These are phyloP conservation scores for Fusarium dimerum DNA, from an alignment of 2,329 filamentous ascomycete genomes.

Conservation along the genomic window DNA sequence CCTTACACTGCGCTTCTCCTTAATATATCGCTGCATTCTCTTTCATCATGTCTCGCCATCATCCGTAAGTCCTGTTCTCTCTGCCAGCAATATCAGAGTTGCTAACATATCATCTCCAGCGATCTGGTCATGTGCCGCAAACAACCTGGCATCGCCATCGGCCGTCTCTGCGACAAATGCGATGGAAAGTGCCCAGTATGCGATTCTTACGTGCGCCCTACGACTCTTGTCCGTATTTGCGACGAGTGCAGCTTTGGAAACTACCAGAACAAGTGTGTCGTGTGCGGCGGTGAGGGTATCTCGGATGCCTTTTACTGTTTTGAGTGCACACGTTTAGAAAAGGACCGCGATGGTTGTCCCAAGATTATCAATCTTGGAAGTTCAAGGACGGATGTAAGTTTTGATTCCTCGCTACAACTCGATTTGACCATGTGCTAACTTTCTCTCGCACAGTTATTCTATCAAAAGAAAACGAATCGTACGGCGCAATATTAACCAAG, in stretches of 20 bases:
- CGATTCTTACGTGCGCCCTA: slow-evolving; percentile 97
- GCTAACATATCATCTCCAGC: slow-evolving; percentile 45
- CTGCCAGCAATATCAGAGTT: neutral
- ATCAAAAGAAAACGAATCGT: slow-evolving; percentile 68
- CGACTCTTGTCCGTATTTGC: slow-evolving; percentile 95
- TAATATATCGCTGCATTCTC: neutral
- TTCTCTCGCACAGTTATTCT: slow-evolving; percentile 51
- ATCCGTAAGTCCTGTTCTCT: slow-evolving; percentile 64
- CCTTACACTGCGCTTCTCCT: slow-evolving; percentile 2
- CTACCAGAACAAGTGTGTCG: slow-evolving; percentile 99
- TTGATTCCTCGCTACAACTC: neutral
- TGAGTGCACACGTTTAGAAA: slow-evolving; percentile 94
- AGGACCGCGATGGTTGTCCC: slow-evolving; percentile 94
- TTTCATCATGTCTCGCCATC: slow-evolving; percentile 83
- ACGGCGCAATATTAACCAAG: slow-evolving; percentile 54
- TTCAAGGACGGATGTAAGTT: slow-evolving; percentile 84
- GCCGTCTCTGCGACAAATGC: slow-evolving; percentile 98
- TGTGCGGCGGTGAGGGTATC: slow-evolving; percentile 97
- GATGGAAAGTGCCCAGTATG: slow-evolving; percentile 99
- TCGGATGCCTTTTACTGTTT: slow-evolving; percentile 99
- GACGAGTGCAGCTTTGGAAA: slow-evolving; percentile 99
- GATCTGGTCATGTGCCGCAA: slow-evolving; percentile 99
- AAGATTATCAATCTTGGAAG: slow-evolving; percentile 99
- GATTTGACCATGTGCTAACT: slow-evolving; percentile 19
- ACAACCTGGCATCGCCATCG: slow-evolving; percentile 95